Conservation (phyloP, 805 yeast genomes). For the Nakazawaea ernobii region DNA sequence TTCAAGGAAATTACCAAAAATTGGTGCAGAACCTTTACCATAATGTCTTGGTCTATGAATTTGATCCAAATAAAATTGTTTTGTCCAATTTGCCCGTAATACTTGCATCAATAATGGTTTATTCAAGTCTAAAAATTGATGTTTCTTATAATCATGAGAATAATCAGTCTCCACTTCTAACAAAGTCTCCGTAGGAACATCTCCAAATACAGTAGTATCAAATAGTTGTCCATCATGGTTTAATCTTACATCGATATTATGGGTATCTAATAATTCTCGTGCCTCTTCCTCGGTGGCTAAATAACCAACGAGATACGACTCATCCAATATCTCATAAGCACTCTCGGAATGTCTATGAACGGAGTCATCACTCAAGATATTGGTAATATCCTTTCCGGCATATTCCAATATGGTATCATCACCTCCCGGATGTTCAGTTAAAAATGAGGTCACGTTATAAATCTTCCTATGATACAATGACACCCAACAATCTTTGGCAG, state of each 20-base stretch:
- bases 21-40: constrained; percentile 93
- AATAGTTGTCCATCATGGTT: constrained; percentile 31
- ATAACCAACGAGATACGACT: constrained; percentile 74
- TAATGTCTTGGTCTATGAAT: constrained; percentile 98
- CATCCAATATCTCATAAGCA: constrained; percentile 88
- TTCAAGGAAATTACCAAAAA: constrained; percentile 92
- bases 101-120: constrained; percentile 82
- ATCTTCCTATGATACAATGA: constrained; percentile 73
- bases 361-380: constrained; percentile 62
- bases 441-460: constrained; percentile 72
- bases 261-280: constrained; percentile 57
- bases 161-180: constrained; percentile 77
- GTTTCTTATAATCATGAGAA: constrained; percentile 60
- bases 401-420: constrained; percentile 49
- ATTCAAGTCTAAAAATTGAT: constrained; percentile 80
- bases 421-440: constrained; percentile 73
- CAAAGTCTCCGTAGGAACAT: constrained; percentile 68
- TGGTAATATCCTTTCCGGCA: constrained; percentile 62
- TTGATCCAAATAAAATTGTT: constrained; percentile 90
- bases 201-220: constrained; percentile 52
- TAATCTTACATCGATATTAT: constrained; percentile 51
- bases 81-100: constrained; percentile 65
- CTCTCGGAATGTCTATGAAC: constrained; percentile 80
- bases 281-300: constrained; percentile 80
- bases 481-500: constrained; percentile 66